Evolutionary conservation across 106 monocot genomes (phyloP).

Genomic region (Dactylorhiza incarnata): DNA sequence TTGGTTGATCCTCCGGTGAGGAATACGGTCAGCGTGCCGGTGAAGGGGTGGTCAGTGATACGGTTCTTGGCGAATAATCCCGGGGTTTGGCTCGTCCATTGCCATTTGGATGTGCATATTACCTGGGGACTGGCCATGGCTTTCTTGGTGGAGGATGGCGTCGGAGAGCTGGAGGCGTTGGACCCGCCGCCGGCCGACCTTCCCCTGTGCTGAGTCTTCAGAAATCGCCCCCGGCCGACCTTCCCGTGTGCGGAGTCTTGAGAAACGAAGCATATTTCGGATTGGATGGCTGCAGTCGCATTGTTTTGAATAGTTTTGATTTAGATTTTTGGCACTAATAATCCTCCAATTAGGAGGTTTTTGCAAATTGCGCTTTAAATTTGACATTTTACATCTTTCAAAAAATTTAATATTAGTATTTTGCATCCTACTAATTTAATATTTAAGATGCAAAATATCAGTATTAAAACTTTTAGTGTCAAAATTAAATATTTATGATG

Average conservation of each 20-base stretch:
- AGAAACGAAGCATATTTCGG: background rate
- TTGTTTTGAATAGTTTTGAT: background rate
- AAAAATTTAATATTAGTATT: too few species aligned
- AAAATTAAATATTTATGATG: too few species aligned
- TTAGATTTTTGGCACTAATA: too few species aligned
- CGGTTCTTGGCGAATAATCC: constrained; percentile 64
- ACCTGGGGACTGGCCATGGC: constrained; percentile 65
- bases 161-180: constrained; percentile 33
- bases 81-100: constrained; percentile 58
- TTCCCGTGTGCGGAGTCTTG: constrained; percentile 31
- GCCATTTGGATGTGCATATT: constrained; percentile 63
- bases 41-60: constrained; percentile 58
- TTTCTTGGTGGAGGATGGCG: constrained; percentile 54
- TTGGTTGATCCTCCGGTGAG: constrained; percentile 48
- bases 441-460: too few species aligned
- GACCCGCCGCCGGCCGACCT: constrained; percentile 38
- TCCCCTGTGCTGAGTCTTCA: constrained; percentile 29
- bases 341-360: too few species aligned
- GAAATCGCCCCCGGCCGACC: constrained; percentile 36
- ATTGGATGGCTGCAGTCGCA: background rate
- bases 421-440: too few species aligned
- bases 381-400: too few species aligned
- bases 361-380: too few species aligned
- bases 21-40: constrained; percentile 52
- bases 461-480: too few species aligned